Base-by-base conservation (phyloP, 2,329 filamentous ascomycete genomes). In the Fusarium incarnatum region DNA sequence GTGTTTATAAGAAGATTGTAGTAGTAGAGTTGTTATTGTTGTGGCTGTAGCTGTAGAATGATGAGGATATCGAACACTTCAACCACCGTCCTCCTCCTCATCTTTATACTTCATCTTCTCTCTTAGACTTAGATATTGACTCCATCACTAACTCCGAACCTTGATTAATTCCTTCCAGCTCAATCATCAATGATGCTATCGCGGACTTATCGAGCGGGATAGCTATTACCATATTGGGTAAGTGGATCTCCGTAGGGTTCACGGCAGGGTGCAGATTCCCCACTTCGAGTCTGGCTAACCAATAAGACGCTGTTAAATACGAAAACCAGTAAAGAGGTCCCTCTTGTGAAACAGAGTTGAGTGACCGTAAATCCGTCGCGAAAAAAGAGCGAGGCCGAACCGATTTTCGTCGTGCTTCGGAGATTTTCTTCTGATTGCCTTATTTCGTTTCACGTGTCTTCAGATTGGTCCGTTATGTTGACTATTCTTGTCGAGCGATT, bases 281-380 rank as follows among this genome's bases (percentile, higher is more conserved):
- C 48, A 47, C 20, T 18, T 3, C 8, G 3, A 1, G 4, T 0
- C 1, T 2, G 1, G 3, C 0, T 1, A 3, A 0, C 63, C 67
- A 70, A 71, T 71, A n/a, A 68, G 8, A 44, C 4, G 6, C 4
- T 12, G 13, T 10, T 27, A 11, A 46, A 71, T 70, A 71, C 62
- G 67, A 70, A 56, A 64, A 28, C 22, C 23, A 53, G 49, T 22
- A 53, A 52, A 25, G 23, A 40, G 40, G n/a, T 22, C 2, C 13
- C 3, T 9, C 23, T 34, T 62, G 23, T 56, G 28, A 37, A 56
- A 48, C 41, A 40, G 3, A n/a, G 22, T 11, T 15, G 12, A 37
- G 28, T 50, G 11, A 25, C 30, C 22, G 22, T 52, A 37, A 27
- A 53, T 53, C 49, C 23, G 22, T 42, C 5, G 18, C 34, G 18